Conservation (phyloP, 306 rosid species). For the Cucumis cinereus region DNA sequence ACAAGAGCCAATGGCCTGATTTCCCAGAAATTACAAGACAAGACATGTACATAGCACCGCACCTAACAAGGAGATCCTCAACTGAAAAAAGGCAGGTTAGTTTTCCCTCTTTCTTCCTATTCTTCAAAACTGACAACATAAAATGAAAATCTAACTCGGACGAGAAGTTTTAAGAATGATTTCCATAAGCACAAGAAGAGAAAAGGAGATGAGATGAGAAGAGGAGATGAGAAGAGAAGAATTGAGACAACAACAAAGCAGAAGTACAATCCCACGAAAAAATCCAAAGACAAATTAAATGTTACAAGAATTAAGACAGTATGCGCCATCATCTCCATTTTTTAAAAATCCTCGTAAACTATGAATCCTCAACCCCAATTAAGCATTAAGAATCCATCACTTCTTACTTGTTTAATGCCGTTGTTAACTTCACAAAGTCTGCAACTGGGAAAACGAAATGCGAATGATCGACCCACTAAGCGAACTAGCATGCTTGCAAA, state of each 20-base stretch:
- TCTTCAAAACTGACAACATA: slow-evolving; percentile 23
- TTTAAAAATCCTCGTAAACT: slow-evolving; percentile 30
- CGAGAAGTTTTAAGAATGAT: slow-evolving; percentile 12
- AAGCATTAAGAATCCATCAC: slow-evolving; percentile 27
- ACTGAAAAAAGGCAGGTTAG: not conserved
- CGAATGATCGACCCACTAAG: slow-evolving; percentile 68
- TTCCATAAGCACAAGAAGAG: slow-evolving; percentile 24
- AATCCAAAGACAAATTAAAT: slow-evolving; percentile 22
- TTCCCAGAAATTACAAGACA: slow-evolving; percentile 34
- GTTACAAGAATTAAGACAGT: slow-evolving; percentile 35
- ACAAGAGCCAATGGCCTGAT: slow-evolving; percentile 35
- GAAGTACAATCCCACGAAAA: slow-evolving; percentile 3
- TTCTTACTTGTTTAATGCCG: slow-evolving; percentile 12
- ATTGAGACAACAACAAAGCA: slow-evolving; percentile 18
- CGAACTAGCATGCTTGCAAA: slow-evolving; percentile 87
- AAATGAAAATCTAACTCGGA: slow-evolving; percentile 18
- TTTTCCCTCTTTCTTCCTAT: slow-evolving; percentile 20
- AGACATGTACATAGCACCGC: slow-evolving; percentile 11
- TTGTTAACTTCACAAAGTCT: slow-evolving; percentile 34
- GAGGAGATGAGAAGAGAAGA: slow-evolving; percentile 23
- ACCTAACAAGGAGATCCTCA: slow-evolving; percentile 21
- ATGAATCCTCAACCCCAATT: slow-evolving; percentile 36
- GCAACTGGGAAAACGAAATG: slow-evolving; percentile 93
- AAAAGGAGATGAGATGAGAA: slow-evolving; percentile 24
- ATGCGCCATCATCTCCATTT: slow-evolving; percentile 38